Evolutionary conservation across 2,329 filamentous ascomycete genomes (phyloP), one percentile per base, ranked within the genome.

Genomic region (Alternaria arbusti): DNA sequence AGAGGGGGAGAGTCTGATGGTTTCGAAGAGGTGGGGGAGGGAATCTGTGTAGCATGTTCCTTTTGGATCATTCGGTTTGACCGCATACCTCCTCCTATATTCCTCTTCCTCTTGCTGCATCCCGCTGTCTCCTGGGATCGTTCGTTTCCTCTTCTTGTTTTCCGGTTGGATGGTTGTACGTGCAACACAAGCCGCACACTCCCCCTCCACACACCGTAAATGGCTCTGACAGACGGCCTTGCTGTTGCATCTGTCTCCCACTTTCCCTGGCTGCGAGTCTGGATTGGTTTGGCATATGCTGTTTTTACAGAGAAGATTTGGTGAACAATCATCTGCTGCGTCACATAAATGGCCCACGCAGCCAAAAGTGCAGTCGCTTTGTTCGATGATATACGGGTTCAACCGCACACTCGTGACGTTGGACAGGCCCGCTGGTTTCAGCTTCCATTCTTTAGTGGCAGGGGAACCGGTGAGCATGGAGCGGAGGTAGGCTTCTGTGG

Each of bases 231-330:
- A 79, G 1, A 66, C 47, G 15, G 70, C 63, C 49, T 77, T 78
- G 61, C 66, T 70, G 46, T 77, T 71, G 54, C 76, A 79, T 5
- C 44, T 44, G 4, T 69, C 66, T 11, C 74, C 75, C 6, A 68
- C 44, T 28, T 70, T 67, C 4, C 77, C 77, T 0, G 74, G 77
- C 45, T 78, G 75, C 2, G 45, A 51, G 7, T 65, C 65, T 0
- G 47, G 11, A 30, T 70, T 71, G 5, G 22, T 47, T n/a, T 64
- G 63, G 65, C 77, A 79, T 26, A 79, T 55, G 57, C 65, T 73
- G 54, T 79, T 79, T 17, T 74, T 78, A 64, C 77, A 79, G 2
- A 77, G 25, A 0, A 78, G 69, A 12, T 69, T 46, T 0, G 76
- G 74, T 0, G 36, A 8, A 56, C 77, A 79, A 5, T 63, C 67